These are phyloP conservation scores for Leccinum arenicola DNA, from an alignment of 768 basidiomycete species.

Conservation along the genomic window DNA sequence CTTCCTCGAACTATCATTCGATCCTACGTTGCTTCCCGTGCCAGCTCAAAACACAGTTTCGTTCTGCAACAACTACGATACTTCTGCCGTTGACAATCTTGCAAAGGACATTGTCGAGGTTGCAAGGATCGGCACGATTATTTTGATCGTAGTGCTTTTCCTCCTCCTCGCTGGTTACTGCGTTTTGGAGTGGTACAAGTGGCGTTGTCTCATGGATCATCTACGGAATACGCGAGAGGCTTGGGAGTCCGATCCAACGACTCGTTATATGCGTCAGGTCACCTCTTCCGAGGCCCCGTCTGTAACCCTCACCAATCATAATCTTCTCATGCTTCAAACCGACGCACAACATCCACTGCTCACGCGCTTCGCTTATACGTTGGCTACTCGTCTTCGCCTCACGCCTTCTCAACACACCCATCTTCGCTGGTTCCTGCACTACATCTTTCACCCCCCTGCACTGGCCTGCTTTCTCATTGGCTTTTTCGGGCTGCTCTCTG, in stretches of 20 bases:
- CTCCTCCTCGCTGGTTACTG: conserved; percentile 73
- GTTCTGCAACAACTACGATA: conserved; percentile 80
- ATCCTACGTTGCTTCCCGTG: conserved; percentile 71
- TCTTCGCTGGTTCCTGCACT: conserved; percentile 85
- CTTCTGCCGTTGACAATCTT: conserved; percentile 82
- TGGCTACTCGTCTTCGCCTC: conserved; percentile 52
- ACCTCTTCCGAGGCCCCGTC: conserved; percentile 39
- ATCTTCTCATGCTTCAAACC: conserved; percentile 71
- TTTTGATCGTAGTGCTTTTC: conserved; percentile 70
- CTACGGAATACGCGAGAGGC: conserved; percentile 71
- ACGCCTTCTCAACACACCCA: conserved; percentile 62
- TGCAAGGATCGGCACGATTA: conserved; percentile 73
- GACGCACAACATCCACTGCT: conserved; percentile 72
- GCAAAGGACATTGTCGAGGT: conserved; percentile 75
- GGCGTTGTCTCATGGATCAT: conserved; percentile 66
- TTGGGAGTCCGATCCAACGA: conserved; percentile 72
- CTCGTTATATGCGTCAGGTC: conserved; percentile 45
- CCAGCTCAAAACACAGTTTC: conserved; percentile 65
- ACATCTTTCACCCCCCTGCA: conserved; percentile 89
- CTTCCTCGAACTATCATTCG: conserved; percentile 68
- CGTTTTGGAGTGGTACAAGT: conserved; percentile 86
- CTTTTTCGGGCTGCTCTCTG: conserved; percentile 81
- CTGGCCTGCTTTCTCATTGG: conserved; percentile 91
- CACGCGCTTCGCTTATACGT: conserved; percentile 55
- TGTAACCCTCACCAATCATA: conserved; percentile 67